Evolutionary conservation across 2,329 filamentous ascomycete species (phyloP).

Genomic region (Alternaria ventricosa): DNA sequence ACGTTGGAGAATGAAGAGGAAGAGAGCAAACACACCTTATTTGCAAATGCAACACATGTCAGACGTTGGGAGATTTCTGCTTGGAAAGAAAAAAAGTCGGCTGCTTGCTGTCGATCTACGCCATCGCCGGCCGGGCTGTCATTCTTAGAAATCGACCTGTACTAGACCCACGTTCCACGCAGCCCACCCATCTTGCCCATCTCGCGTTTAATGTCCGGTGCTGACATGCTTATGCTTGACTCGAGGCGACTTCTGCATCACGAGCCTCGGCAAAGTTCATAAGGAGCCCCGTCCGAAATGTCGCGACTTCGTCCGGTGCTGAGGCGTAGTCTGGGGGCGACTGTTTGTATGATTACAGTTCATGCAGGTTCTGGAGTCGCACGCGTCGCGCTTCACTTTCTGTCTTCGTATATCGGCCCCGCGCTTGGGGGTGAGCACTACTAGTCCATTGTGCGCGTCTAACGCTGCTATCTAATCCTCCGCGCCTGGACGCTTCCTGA

Average conservation of each 20-base stretch:
- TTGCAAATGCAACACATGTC: slow-evolving; percentile 8
- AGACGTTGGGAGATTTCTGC: slow-evolving; percentile 17
- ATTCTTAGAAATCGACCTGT: slow-evolving; percentile 32
- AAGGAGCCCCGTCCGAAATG: neutral
- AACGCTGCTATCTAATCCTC: slow-evolving; percentile 37
- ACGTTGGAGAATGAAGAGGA: too few relatives aligned
- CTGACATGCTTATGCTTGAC: slow-evolving; percentile 17
- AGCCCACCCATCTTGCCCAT: neutral
- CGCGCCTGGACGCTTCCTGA: slow-evolving; percentile 56
- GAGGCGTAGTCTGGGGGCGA: slow-evolving; percentile 1
- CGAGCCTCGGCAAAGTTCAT: slow-evolving; percentile 10
- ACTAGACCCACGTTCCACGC: slow-evolving; percentile 24
- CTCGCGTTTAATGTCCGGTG: slow-evolving; percentile 1
- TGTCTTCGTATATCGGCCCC: slow-evolving; percentile 6
- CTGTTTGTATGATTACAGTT: slow-evolving; percentile 23
- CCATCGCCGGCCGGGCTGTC: slow-evolving; percentile 25
- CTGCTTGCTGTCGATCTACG: slow-evolving; percentile 20
- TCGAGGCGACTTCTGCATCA: slow-evolving; percentile 12
- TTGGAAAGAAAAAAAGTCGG: slow-evolving; percentile 16
- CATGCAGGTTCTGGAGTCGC: slow-evolving; percentile 21
- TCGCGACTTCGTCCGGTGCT: neutral
- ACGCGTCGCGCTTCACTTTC: slow-evolving; percentile 23
- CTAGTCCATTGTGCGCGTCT: neutral
- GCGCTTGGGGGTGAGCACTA: neutral
- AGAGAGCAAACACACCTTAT: slow-evolving; percentile 6